A percentile compares a stretch with the other conserved stretches of the same genome.
phyloP scores from a whole-genome alignment of 2,329 filamentous ascomycete genomes.

The Penicillium sp. region DNA sequence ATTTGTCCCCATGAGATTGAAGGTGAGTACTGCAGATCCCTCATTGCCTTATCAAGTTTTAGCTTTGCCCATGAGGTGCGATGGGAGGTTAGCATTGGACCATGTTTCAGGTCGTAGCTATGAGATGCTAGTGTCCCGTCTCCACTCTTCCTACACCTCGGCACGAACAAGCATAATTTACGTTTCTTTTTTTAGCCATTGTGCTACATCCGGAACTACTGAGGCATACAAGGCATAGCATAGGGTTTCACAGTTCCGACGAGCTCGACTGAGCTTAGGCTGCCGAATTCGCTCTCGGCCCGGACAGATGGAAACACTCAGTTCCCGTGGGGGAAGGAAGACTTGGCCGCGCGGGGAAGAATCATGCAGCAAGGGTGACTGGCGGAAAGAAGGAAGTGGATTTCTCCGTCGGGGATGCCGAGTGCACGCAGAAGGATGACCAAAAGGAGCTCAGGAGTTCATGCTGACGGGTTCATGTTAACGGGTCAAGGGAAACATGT shows the following conservation, averaged over 20 bases:
- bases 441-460: neutral
- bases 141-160: neutral
- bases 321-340: neutral
- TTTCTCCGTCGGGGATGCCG: constrained; percentile 12
- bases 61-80: constrained; percentile 2
- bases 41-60: neutral
- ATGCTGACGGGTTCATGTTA: neutral
- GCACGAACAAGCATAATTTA: neutral
- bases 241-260: neutral
- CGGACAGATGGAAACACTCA: constrained; percentile 1
- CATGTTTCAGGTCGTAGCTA: neutral
- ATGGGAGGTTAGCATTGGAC: neutral
- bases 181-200: neutral
- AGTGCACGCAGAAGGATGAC: neutral
- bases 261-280: neutral
- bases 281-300: neutral
- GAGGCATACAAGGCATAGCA: neutral
- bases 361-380: neutral
- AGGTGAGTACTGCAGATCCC: neutral
- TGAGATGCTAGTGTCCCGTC: neutral
- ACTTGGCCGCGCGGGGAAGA: constrained; percentile 13
- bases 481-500: neutral
- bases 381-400: constrained; percentile 10
- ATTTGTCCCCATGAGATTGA: neutral
- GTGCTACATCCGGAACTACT: neutral